Evolutionary conservation across 305 asterid species (phyloP).

Genomic region (Rubia peregrina): DNA sequence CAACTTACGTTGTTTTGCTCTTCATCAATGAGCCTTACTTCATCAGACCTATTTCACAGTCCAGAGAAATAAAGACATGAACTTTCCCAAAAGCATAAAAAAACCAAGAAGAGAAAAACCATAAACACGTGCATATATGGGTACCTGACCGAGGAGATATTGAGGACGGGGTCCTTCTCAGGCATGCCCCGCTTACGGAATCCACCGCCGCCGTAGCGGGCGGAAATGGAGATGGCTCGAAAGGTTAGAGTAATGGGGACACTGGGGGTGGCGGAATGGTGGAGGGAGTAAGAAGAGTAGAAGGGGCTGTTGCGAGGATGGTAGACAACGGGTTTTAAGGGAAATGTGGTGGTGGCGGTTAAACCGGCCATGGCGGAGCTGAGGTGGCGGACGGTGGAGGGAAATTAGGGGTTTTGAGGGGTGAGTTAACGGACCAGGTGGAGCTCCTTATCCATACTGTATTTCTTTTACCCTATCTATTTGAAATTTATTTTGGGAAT

Average conservation of each 20-base stretch:
- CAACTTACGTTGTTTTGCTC: slow-evolving; percentile 84
- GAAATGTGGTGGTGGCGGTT: slow-evolving; percentile 44
- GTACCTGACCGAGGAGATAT: slow-evolving; percentile 56
- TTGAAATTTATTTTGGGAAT: background rate
- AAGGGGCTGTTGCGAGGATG: slow-evolving; percentile 27
- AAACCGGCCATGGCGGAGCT: slow-evolving; percentile 69
- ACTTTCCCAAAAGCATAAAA: background rate
- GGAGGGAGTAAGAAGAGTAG: slow-evolving; percentile 24
- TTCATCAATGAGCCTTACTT: slow-evolving; percentile 81
- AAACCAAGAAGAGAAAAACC: background rate
- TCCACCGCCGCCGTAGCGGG: slow-evolving; percentile 42
- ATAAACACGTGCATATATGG: slow-evolving; percentile 21
- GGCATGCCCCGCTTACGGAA: slow-evolving; percentile 30
- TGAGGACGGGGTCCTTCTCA: slow-evolving; percentile 57
- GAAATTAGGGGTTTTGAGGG: background rate
- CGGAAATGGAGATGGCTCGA: slow-evolving; percentile 32
- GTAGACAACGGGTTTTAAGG: slow-evolving; percentile 31
- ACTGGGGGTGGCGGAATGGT: slow-evolving; percentile 19
- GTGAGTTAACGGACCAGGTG: slow-evolving; percentile 24
- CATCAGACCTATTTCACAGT: slow-evolving; percentile 61
- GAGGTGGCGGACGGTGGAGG: slow-evolving; percentile 11
- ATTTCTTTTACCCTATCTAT: background rate
- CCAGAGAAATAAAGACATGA: slow-evolving; percentile 5
- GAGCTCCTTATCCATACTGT: slow-evolving; percentile 52
- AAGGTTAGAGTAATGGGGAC: slow-evolving; percentile 1